Evolutionary conservation across 306 rosid genomes (phyloP).

Genomic region (Senna siamea): DNA sequence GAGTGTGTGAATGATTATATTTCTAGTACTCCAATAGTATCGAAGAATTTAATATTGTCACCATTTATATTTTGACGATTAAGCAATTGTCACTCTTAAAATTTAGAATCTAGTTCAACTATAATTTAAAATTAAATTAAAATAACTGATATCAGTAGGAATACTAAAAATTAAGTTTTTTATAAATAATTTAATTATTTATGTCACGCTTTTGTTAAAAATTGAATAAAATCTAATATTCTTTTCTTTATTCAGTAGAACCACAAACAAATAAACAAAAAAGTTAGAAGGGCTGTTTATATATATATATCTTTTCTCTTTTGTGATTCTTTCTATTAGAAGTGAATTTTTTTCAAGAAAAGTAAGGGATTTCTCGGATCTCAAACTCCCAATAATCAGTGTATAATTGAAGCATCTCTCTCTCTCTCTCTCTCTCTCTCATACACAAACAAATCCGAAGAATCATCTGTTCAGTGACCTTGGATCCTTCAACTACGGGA

Average conservation of each 20-base stretch:
- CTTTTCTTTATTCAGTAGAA: background rate
- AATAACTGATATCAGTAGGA: no score
- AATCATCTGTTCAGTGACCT: slow-evolving; percentile 46
- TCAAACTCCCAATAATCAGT: slow-evolving; percentile 69
- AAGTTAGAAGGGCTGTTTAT: slow-evolving; percentile 41
- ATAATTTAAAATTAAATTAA: no score
- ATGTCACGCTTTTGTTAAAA: no score
- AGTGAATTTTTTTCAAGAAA: slow-evolving; percentile 66
- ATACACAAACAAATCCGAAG: background rate
- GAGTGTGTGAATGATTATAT: no score
- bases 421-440: slow-evolving; percentile 26
- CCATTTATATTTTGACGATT: no score
- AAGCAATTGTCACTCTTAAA: no score
- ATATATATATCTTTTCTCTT: slow-evolving; percentile 46
- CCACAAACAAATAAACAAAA: slow-evolving; percentile 31
- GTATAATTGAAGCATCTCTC: slow-evolving; percentile 53
- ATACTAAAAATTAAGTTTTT: no score
- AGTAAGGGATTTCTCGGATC: slow-evolving; percentile 92
- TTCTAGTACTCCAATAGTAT: no score
- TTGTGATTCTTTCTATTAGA: slow-evolving; percentile 35
- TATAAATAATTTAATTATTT: no score
- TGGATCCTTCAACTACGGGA: slow-evolving; percentile 54
- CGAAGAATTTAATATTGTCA: no score
- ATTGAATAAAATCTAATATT: no score
- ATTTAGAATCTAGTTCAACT: no score